A percentile compares a stretch with the other conserved stretches of the same genome.
Evolutionary conservation across 768 basidiomycete genomes (phyloP).

Genomic region (Lepiota subincarnata): DNA sequence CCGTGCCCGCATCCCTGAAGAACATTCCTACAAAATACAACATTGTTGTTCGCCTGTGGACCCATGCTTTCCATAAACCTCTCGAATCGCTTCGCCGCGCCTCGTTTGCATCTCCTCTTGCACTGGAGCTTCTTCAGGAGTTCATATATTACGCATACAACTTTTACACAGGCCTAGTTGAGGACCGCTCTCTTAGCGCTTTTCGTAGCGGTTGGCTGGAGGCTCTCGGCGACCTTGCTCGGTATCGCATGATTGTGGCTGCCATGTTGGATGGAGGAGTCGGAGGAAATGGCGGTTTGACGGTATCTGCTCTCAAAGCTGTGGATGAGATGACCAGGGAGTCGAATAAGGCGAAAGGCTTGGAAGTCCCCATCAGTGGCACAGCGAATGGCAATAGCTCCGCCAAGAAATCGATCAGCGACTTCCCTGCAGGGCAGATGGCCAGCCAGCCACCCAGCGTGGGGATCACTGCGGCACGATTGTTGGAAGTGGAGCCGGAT

Average conservation of each 20-base stretch:
- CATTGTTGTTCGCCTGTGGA: conserved; percentile 92
- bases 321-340: conserved; percentile 41
- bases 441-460: conserved; percentile 74
- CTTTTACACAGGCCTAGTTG: conserved; percentile 87
- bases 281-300: conserved; percentile 40
- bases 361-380: conserved; percentile 15
- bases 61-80: conserved; percentile 83
- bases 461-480: conserved; percentile 75
- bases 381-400: conserved; percentile 16
- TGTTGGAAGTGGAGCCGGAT: conserved; percentile 85
- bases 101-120: conserved; percentile 62
- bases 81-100: conserved; percentile 88
- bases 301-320: conserved; percentile 40
- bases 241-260: conserved; percentile 96
- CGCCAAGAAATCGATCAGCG: conserved; percentile 38
- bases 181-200: conserved; percentile 63
- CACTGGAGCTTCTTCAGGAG: conserved; percentile 89
- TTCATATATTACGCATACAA: conserved; percentile 95
- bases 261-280: conserved; percentile 62
- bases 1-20: conserved; percentile 83
- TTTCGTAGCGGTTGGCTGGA: conserved; percentile 92
- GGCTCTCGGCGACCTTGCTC: conserved; percentile 91
- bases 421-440: conserved; percentile 49
- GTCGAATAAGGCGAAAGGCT: conserved; percentile 16
- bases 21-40: conserved; percentile 93